Evolutionary conservation across 371 early-diverging fungal species (phyloP), one percentile per base, ranked within the genome.

Genomic region (Mucor piriformis): DNA sequence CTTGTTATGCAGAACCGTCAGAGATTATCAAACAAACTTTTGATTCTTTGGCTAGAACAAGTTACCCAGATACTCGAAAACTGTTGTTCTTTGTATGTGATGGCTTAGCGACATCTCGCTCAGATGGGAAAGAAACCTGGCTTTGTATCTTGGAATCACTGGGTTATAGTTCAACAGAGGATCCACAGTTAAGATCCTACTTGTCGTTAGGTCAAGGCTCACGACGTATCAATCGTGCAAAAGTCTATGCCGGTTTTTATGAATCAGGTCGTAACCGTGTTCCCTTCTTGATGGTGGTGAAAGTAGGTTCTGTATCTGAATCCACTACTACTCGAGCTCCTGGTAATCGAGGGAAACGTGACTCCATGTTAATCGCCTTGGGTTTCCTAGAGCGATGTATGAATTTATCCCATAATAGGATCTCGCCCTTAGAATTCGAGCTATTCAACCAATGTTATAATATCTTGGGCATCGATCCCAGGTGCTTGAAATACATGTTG

Each of bases 31-130:
- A 66, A 21, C 70, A 76, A 23, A 80, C 83, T 3, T 55, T 85
- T 3, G 81, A 82, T 42, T 73, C 83, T 0, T 64, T 85, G n/a
- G 83, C 76, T 6, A 40, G 78, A 3, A 65, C 76, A 5, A 72
- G 67, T 37, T 74, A 82, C 54, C 78, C 80, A 7, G 82, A 82
- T 40, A 60, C 55, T 10, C 66, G 67, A 13, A 83, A 77, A 44
- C 35, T 85, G 7, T 59, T 85, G 7, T 44, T 81, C 16, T 82
- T 85, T 60, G 79, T 81, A 10, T 78, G 79, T 27, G 82, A 81
- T 53, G 81, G 81, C 5, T 24, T 74, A 0, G 67, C 67, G 3
- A 60, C 59, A 34, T 68, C 67, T 40, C 18, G 43, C 16, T 35
- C 57, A 5, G 72, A 67, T 27, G 42, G 46, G 0, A 73, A 75